phyloP scores from a whole-genome alignment of 1,139 yeast genomes.

The Pichia sp. region DNA sequence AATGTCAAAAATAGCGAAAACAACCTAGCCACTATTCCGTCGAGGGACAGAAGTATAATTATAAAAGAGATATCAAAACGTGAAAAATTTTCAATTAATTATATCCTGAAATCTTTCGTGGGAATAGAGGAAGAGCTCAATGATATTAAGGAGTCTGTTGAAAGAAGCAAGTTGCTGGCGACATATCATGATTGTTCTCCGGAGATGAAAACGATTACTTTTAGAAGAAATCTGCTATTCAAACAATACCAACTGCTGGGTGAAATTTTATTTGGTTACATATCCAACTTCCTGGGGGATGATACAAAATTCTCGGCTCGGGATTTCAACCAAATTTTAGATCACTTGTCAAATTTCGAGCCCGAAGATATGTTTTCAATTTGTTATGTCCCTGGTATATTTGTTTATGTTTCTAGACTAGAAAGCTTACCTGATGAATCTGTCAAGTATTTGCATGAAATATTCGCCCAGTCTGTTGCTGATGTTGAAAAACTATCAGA shows the following conservation, averaged over 20 bases:
- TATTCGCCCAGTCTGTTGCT: slow-evolving; percentile 32
- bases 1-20: neutral
- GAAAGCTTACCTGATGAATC: slow-evolving; percentile 33
- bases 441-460: slow-evolving; percentile 36
- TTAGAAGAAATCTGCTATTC: slow-evolving; percentile 59
- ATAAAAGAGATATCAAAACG: slow-evolving; percentile 7
- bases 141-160: slow-evolving; percentile 58
- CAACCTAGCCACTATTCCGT: neutral
- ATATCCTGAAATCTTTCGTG: slow-evolving; percentile 47
- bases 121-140: slow-evolving; percentile 53
- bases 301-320: slow-evolving; percentile 24
- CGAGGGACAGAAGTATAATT: slow-evolving; percentile 3
- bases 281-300: slow-evolving; percentile 31
- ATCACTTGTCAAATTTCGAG: slow-evolving; percentile 42
- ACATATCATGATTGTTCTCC: slow-evolving; percentile 44
- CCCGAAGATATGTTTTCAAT: slow-evolving; percentile 60
- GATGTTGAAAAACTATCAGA: slow-evolving; percentile 41
- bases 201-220: slow-evolving; percentile 53
- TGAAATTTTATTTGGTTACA: slow-evolving; percentile 53
- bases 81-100: slow-evolving; percentile 4
- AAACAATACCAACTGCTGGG: slow-evolving; percentile 71
- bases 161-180: slow-evolving; percentile 55
- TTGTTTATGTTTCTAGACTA: slow-evolving; percentile 41
- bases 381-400: slow-evolving; percentile 64
- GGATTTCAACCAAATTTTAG: slow-evolving; percentile 41